Conservation (phyloP, 768 basidiomycete species). For the Cantharellus anzutake region DNA sequence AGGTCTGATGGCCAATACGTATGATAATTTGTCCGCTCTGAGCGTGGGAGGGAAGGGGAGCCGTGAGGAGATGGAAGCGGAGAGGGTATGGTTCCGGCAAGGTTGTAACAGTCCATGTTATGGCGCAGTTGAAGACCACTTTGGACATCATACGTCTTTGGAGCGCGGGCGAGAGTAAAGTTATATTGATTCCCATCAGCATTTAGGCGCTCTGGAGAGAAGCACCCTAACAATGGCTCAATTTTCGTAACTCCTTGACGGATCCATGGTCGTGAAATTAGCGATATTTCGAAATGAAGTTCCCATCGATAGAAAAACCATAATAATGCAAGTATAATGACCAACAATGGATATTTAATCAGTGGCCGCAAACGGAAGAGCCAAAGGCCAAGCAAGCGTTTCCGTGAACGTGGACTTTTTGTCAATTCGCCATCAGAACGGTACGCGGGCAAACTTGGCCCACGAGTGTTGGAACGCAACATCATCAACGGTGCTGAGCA, state of each 20-base stretch:
- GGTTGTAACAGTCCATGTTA: conserved; percentile 84
- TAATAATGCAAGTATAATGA: conserved; percentile 31
- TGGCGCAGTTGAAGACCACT: conserved; percentile 61
- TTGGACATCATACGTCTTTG: conserved; percentile 50
- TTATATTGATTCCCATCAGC: conserved; percentile 48
- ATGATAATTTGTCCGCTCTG: conserved; percentile 52
- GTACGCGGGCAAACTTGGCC: no score
- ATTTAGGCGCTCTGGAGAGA: conserved; percentile 39
- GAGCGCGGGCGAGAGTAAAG: conserved; percentile 33
- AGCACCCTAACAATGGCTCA: conserved; percentile 53
- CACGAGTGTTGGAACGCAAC: no score
- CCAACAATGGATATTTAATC: not conserved
- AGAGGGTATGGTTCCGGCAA: conserved; percentile 59
- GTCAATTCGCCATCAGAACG: no score
- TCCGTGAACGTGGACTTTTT: no score
- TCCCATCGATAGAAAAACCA: conserved; percentile 34
- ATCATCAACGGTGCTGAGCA: no score
- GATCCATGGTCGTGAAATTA: conserved; percentile 65
- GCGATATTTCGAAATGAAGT: conserved; percentile 67
- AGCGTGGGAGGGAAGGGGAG: conserved; percentile 8
- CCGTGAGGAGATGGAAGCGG: conserved; percentile 5
- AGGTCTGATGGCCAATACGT: conserved; percentile 92
- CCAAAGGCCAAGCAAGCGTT: no score
- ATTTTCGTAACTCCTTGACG: conserved; percentile 47
- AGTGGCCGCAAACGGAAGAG: no score